Conservation (phyloP, 2,329 filamentous ascomycete genomes). For the Akanthomyces uredinophilus region DNA sequence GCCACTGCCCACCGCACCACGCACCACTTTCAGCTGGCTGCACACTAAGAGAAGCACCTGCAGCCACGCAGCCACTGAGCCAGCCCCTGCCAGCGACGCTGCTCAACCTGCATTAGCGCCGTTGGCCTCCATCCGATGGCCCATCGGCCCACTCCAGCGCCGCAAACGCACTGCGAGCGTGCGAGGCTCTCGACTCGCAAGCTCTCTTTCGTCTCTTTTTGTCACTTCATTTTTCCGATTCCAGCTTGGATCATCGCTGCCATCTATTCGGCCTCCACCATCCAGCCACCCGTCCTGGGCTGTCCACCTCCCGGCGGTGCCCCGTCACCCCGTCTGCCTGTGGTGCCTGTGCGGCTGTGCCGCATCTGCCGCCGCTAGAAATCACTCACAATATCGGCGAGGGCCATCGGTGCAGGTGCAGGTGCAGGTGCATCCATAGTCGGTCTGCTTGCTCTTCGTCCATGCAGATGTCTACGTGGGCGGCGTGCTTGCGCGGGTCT, state of each 20-base stretch:
- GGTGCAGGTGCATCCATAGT: not conserved
- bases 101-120: not conserved
- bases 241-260: not conserved
- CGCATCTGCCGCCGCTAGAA: not conserved
- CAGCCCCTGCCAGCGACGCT: too few species aligned
- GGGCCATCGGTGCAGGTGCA: not conserved
- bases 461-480: not conserved
- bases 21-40: not conserved
- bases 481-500: not conserved
- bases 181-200: not conserved
- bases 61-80: not conserved
- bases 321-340: not conserved
- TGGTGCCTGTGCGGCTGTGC: not conserved
- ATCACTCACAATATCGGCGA: not conserved
- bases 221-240: not conserved
- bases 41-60: not conserved
- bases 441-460: not conserved
- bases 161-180: not conserved
- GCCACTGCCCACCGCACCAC: too few species aligned
- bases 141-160: not conserved
- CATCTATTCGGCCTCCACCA: not conserved
- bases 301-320: not conserved
- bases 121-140: not conserved
- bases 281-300: not conserved
- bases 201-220: not conserved